Base-by-base conservation (phyloP, 805 yeast genomes). In the Wickerhamiella hasegawae region DNA sequence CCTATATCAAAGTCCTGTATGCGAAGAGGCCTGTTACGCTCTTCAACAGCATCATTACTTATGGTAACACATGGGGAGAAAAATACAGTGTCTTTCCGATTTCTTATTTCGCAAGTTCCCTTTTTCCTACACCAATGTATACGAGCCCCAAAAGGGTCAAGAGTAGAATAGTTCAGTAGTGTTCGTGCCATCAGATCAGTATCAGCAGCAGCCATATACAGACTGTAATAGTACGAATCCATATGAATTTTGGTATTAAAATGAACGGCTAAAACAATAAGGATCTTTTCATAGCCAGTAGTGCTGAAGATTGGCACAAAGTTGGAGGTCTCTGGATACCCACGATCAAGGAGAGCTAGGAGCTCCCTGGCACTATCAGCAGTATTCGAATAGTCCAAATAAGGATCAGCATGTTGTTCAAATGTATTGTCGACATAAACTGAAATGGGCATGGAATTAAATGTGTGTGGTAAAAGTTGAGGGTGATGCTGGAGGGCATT, bases 351-450 rank as follows among this genome's bases (percentile, higher is more conserved):
- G 11, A 62, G 38, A 5, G 48, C 45, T 0, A 58, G 44, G 4
- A 62, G 51, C 0, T 53, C 38, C 5, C 48, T 40, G 1, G 68
- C 51, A 0, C 76, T 75, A 3, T 49, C 58, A 29, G 45, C 44
- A 44, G 69, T 68, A 1, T 58, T 51, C 4, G 52, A 54, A 35
- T 68, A 64, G 18, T 59, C 61, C 11, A 68, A 60, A 39, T 51
- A 66, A 0, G 73, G 75, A 36, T 66, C 68, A 0, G 59, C 61
- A 34, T 76, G 51, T 41, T 62, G 57, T 1, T 62, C 62, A 47
- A 66, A 71, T 0, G 76, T 68, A 2, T 74, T 63, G 45, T 73
- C 79, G 18, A 71, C 48, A 41, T 73, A 73, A 5, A 73, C 49
- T 32, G 60, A 60, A 33, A 67, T 66, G 9, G 69, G 46, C 1